These are phyloP conservation scores for Hypoxylon rickii DNA, from an alignment of 495 filamentous ascomycete genomes.

Conservation along the genomic window DNA sequence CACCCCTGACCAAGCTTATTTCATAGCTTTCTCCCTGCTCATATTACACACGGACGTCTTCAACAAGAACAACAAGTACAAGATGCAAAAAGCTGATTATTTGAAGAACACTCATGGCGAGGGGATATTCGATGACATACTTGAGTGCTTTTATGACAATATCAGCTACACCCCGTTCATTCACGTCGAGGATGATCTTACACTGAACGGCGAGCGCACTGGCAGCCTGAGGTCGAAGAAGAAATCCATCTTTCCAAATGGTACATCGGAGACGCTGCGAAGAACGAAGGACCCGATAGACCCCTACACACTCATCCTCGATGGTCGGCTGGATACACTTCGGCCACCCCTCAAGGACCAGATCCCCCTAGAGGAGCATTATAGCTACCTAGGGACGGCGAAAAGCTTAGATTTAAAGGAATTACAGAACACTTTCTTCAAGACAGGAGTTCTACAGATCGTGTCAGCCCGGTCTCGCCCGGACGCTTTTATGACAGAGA, in stretches of 20 bases:
- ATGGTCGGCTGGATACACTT: conserved; percentile 79
- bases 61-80: conserved; percentile 99
- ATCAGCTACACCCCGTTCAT: conserved; percentile 98
- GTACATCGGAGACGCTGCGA: conserved; percentile 66
- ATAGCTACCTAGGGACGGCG: conserved; percentile 79
- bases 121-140: conserved; percentile 86
- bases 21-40: conserved; percentile 94
- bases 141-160: conserved; percentile 98
- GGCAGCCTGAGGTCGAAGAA: conserved; percentile 68
- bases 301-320: conserved; percentile 91
- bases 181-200: conserved; percentile 88
- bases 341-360: conserved; percentile 87
- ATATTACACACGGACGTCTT: conserved; percentile 98
- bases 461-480: conserved; percentile 89
- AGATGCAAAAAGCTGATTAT: conserved; percentile 97
- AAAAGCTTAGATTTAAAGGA: conserved; percentile 72
- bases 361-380: conserved; percentile 90
- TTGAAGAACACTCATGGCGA: conserved; percentile 91
- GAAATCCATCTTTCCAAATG: conserved; percentile 72
- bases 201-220: conserved; percentile 76
- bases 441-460: conserved; percentile 90
- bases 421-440: conserved; percentile 85
- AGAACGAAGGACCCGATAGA: conserved; percentile 84
- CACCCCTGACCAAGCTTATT: conserved; percentile 92
- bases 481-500: conserved; percentile 89